A percentile compares a stretch with the other conserved stretches of the same genome.
These are phyloP conservation scores for Aspergillus phoenicis DNA, from an alignment of 2,329 filamentous ascomycete genomes.

Conservation along the genomic window DNA sequence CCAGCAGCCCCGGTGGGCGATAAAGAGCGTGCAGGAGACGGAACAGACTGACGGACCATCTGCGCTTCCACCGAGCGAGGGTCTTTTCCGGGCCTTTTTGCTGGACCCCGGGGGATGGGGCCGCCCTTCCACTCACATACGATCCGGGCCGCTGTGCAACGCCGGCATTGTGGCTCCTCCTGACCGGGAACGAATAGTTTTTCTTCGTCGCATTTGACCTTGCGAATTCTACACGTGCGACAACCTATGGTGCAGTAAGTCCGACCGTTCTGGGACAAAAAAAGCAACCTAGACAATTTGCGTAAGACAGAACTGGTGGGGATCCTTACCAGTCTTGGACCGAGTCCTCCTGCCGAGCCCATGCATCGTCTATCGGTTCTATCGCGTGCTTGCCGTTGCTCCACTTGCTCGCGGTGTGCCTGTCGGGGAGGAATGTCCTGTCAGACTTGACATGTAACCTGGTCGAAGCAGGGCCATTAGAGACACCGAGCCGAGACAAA, in stretches of 20 bases:
- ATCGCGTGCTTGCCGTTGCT: neutral
- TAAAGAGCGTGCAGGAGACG: conserved; percentile 4
- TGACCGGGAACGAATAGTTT: conserved; percentile 21
- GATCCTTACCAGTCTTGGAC: conserved; percentile 31
- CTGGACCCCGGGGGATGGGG: conserved; percentile 23
- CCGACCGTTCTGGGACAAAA: neutral
- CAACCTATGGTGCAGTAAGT: conserved; percentile 23
- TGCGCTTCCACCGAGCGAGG: neutral
- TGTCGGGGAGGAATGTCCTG: neutral
- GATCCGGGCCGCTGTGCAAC: conserved; percentile 26
- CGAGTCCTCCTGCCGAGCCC: conserved; percentile 26
- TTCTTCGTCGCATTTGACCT: conserved; percentile 36
- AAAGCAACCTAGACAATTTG: no score
- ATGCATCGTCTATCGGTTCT: conserved; percentile 16
- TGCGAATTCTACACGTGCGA: conserved; percentile 33
- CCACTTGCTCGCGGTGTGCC: conserved; percentile 3
- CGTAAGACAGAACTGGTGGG: conserved; percentile 1
- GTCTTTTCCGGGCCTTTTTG: neutral
- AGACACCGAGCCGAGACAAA: neutral
- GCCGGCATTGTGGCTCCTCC: conserved; percentile 29
- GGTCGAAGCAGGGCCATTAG: neutral
- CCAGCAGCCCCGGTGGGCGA: conserved; percentile 13
- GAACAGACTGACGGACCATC: neutral
- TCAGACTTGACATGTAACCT: neutral
- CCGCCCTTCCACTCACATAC: conserved; percentile 31